Percentiles rank a stretch among this genome's conserved stretches.
phyloP scores from a whole-genome alignment of 345 rosid species.

The Passiflora organensis region DNA sequence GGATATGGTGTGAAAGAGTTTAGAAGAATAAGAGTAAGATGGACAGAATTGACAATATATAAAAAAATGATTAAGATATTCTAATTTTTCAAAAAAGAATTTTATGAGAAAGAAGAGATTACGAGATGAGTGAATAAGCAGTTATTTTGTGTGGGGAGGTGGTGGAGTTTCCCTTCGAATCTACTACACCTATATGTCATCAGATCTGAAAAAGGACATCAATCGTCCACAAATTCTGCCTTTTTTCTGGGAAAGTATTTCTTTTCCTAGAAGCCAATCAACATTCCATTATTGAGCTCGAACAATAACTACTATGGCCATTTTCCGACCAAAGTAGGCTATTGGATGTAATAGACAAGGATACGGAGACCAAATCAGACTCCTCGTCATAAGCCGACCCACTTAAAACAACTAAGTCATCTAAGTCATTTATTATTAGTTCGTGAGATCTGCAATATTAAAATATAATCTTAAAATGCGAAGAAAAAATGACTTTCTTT shows the following conservation, averaged over 20 bases:
- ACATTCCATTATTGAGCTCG: conserved; percentile 1
- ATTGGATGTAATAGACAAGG: conserved; percentile 2
- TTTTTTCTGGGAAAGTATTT: background rate
- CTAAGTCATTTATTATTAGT: no score
- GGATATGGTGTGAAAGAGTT: no score
- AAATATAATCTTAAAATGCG: no score
- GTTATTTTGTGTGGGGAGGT: no score
- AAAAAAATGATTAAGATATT: no score
- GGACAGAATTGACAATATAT: background rate
- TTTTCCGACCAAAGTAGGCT: conserved; percentile 8
- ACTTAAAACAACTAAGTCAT: no score
- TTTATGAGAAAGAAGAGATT: background rate
- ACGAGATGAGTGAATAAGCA: background rate
- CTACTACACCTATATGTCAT: background rate
- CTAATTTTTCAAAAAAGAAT: no score
- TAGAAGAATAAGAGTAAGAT: no score
- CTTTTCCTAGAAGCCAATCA: background rate
- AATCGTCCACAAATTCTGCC: background rate
- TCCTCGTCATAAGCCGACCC: background rate
- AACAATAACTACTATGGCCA: conserved; percentile 6
- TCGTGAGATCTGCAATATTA: no score
- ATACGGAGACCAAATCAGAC: no score
- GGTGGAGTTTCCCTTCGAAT: background rate
- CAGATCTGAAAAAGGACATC: background rate
- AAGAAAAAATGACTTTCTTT: no score